Base-by-base conservation (phyloP, 2,329 filamentous ascomycete species). In the Ceratocystis lukuohia region DNA sequence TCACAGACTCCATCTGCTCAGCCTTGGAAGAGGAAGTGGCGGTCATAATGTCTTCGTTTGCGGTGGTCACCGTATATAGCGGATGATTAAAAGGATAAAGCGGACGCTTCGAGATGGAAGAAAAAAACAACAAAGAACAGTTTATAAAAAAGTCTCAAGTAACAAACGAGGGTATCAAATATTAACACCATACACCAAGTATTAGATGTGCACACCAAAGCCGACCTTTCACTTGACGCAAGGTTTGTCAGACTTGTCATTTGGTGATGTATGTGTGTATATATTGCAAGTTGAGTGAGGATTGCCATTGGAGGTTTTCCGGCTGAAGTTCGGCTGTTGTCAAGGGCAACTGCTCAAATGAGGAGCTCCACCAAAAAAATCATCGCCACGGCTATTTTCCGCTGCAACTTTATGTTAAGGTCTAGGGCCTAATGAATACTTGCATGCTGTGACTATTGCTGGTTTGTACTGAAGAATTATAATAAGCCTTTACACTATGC, bases 311-410 rank as follows among this genome's bases (percentile, higher is more conserved):
- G 44, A 57, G 59, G 44, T 1, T 62, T 33, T 12, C 25, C 68
- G 73, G 74, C 69, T 73, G 75, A 76, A 74, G 65, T 70, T 69
- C 71, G 72, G 71, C 0, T 62, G 76, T 77, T 74, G 76, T 71
- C 72, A 63, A 66, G 74, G 73, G 74, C 75, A 77, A 77, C 76
- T 63, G 66, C 45, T 56, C 66, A 8, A 48, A 5, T 6, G 8
- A 30, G 8, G 30, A 59, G n/a, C 56, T 59, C 53, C 30, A 59
- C 30, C 56, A 69, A 62, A 62, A 57, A 59, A 59, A 37, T 59
- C 25, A 59, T 59, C 25, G 20, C 28, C 30, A 59, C 56, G 28
- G 56, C 56, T 30, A 25, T 59, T 33, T 33, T 59, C 56, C 5
- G 56, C 25, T 37, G 28, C 56, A 59, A n/a, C 56, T 25, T 15